Percentiles rank a stretch among this genome's conserved stretches.
These are phyloP conservation scores for Rhizopus delemar DNA, from an alignment of 371 early-diverging fungal species.

Conservation along the genomic window DNA sequence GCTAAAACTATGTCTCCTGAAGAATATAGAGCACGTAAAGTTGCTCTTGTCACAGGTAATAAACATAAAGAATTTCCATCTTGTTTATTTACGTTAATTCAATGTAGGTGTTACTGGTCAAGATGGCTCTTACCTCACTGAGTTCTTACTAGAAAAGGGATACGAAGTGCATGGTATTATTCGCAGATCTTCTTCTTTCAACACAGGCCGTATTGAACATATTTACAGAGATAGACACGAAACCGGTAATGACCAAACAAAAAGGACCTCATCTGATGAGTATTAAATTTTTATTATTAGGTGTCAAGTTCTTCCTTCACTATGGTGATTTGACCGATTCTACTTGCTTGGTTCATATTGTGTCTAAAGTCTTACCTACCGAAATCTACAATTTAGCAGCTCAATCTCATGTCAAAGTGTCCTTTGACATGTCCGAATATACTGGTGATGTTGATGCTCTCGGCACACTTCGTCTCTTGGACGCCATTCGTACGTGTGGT, in stretches of 20 bases:
- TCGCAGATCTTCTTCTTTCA: conserved; percentile 82
- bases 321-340: conserved; percentile 87
- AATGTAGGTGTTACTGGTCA: conserved; percentile 51
- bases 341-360: conserved; percentile 77
- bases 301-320: conserved; percentile 78
- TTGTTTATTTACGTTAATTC: conserved; percentile 31
- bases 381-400: conserved; percentile 82
- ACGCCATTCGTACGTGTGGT: conserved; percentile 82
- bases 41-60: conserved; percentile 19
- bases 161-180: conserved; percentile 87
- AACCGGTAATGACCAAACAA: conserved; percentile 38
- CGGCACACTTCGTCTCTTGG: conserved; percentile 79
- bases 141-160: conserved; percentile 75
- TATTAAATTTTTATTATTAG: conserved; percentile 27
- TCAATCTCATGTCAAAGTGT: conserved; percentile 85
- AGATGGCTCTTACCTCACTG: conserved; percentile 81
- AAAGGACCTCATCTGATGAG: not conserved
- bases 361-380: conserved; percentile 75
- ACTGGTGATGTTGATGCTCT: conserved; percentile 86
- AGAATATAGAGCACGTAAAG: conserved; percentile 62
- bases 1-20: conserved; percentile 33
- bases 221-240: conserved; percentile 76
- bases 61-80: not conserved
- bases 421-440: conserved; percentile 89
- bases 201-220: conserved; percentile 82